Evolutionary conservation across 176 grass and related monocot species (phyloP), one percentile per base, ranked within the genome.

Genomic region (Neostapfia colusana): DNA sequence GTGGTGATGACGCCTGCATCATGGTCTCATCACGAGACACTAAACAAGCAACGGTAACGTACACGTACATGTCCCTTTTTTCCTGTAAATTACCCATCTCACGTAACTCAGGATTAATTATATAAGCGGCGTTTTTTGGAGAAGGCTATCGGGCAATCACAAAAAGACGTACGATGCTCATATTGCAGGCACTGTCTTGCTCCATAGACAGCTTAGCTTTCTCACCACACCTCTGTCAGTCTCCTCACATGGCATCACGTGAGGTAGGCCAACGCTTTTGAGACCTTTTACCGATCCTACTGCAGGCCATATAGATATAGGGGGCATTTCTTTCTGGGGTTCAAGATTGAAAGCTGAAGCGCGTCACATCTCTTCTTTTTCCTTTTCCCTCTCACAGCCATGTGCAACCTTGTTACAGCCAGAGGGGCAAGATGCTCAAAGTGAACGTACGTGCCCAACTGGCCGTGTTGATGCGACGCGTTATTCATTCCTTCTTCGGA

Each of bases 181-280:
- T n/a, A n/a, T n/a, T n/a, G n/a, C n/a, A n/a, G n/a, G n/a, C 9
- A 43, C 60, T 27, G 8, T 71, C 72, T 77, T 39, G 65, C 39
- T 49, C n/a, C 13, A 10, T n/a, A 63, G 53, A 18, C 20, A 55
- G 37, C 2, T 21, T 21, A 46, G 64, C 72, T 81, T 81, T 81
- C 74, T 57, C 46, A 64, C 78, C 51, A 9, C 54, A 9, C 54
- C 54, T 62, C 53, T 48, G 57, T 63, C 57, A 62, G n/a, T 34
- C 73, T 21, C 31, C 54, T 80, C 77, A 82, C 85, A 81, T 86
- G 84, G 56, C 56, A 11, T 43, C 84, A 81, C 84, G 82, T 81
- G 85, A 48, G 73, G 48, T 76, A 71, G 85, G 79, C 46, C 79
- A 76, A 48, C 5, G 46, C 71, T 45, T 56, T 18, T 36, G 65